Base-by-base conservation (phyloP, 768 basidiomycete species). In the Tricholomella constricta region DNA sequence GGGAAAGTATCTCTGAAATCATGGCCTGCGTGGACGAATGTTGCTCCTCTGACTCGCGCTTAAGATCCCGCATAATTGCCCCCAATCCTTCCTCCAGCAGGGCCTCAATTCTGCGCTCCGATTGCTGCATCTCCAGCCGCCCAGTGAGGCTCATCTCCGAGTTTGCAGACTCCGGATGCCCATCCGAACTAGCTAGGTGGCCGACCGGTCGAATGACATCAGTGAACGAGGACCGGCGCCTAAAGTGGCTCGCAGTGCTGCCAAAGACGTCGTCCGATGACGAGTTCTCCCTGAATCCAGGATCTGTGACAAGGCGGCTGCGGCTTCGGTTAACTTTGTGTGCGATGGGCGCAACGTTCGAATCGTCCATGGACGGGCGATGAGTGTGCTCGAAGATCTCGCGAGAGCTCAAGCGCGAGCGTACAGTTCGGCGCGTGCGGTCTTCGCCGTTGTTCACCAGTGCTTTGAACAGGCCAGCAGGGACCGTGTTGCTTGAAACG, bases 381-480 rank as follows among this genome's bases (percentile, higher is more conserved):
- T 77, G 81, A 32, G 79, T 78, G 58, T 86, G 82, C 6, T 88
- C 89, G 61, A 84, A 87, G 45, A 84, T 77, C 55, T 92, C 91
- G 38, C 81, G 80, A 9, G 89, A 91, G 65, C 82, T 76, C 52
- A 91, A 77, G 32, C 89, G 78, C 19, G 91, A 91, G 42, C 88
- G 86, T n/a, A 89, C 88, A 40, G 75, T 76, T 40, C 83, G 76
- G 51, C 89, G 81, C 2, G 86, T 85, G 38, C 85, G 78, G 56
- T 88, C 88, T 40, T 91, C 89, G 15, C 69, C 72, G 37, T 62
- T 67, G 46, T 72, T 79, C 23, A 79, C 84, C 45, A 91, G 75
- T 10, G 89, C 88, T 71, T 92, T 92, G 80, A 94, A 94, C 51
- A 93, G 63, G 2, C 89, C 89, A 29, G 91, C 91, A 17, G 91